phyloP scores from a whole-genome alignment of 1,139 yeast genomes.

The Geotrichum aggregatum region DNA sequence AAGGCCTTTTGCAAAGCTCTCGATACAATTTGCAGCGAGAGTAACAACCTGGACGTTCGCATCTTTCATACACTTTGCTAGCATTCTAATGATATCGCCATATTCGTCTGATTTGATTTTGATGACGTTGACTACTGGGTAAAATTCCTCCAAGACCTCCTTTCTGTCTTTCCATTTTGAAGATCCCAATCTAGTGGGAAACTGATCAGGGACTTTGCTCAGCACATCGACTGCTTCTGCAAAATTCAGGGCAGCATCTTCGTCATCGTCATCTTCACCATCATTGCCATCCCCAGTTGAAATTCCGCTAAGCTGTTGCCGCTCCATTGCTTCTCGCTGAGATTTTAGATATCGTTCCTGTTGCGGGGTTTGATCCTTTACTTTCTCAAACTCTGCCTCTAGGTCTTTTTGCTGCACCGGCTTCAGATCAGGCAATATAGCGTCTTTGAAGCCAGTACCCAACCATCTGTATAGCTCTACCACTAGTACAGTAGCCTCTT shows the following conservation, averaged over 20 bases:
- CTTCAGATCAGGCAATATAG: constrained; percentile 67
- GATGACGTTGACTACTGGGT: constrained; percentile 47
- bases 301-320: constrained; percentile 29
- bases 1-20: constrained; percentile 63
- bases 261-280: constrained; percentile 28
- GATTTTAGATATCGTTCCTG: constrained; percentile 56
- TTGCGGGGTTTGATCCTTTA: constrained; percentile 45
- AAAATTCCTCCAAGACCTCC: constrained; percentile 72
- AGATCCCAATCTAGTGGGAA: constrained; percentile 53
- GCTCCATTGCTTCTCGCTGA: constrained; percentile 44
- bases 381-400: constrained; percentile 58
- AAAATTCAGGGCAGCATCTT: constrained; percentile 51
- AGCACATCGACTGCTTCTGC: constrained; percentile 59
- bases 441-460: constrained; percentile 58
- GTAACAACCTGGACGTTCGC: constrained; percentile 88
- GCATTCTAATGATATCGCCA: constrained; percentile 51
- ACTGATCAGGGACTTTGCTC: constrained; percentile 60
- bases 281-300: constrained; percentile 28
- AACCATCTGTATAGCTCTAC: constrained; percentile 74
- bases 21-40: constrained; percentile 67
- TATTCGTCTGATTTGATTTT: constrained; percentile 61
- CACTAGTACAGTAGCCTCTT: constrained; percentile 67
- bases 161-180: constrained; percentile 90
- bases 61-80: constrained; percentile 78
- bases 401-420: constrained; percentile 92